Evolutionary conservation across 768 basidiomycete species (phyloP), one percentile per base, ranked within the genome.

Genomic region (Jaapia argillacea): DNA sequence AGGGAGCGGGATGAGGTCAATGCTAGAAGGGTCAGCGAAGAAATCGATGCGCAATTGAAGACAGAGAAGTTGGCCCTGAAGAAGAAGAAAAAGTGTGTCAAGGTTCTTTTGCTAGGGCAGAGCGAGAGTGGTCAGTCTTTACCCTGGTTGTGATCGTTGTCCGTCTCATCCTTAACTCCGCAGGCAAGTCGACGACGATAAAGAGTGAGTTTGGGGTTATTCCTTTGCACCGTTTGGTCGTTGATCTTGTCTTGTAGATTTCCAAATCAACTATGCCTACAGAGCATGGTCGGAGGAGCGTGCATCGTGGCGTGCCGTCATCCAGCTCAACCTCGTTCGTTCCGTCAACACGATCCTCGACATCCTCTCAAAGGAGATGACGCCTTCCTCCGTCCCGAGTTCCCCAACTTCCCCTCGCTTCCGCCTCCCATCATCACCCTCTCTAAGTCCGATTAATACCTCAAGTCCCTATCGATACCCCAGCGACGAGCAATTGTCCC

Each of bases 301-400:
- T 35, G 64, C 69, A 1, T 73, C 80, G 22, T 89, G 85, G 85
- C 74, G 81, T 18, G 64, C 75, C 13, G 82, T 89, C 45, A 78
- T 89, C 45, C 78, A 82, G 50, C 74, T 88, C 52, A 89, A 89
- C 57, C 75, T 89, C 58, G 70, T 87, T 42, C 77, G 82, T 54
- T 85, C 84, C 48, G 70, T 85, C 52, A 75, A 81, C 48, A 63
- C 66, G 23, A 74, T 83, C 36, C 66, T 85, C 18, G 72, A 81
- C 40, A 63, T 73, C 31, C 64, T 84, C 33, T 54, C 61, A 13
- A 69, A 68, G 25, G 80, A 82, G 50, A 77, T 83, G 71, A 26
- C 43, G 6, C 50, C 49, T 3, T 13, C 41, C 24, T 6, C n/a
- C 24, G 6, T 24, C 12, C 41, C 40, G 4, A 27, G 48, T 36